Percentiles rank a stretch among this genome's conserved stretches.
Conservation (phyloP, 2,329 filamentous ascomycete species). For the Alternaria panax region DNA sequence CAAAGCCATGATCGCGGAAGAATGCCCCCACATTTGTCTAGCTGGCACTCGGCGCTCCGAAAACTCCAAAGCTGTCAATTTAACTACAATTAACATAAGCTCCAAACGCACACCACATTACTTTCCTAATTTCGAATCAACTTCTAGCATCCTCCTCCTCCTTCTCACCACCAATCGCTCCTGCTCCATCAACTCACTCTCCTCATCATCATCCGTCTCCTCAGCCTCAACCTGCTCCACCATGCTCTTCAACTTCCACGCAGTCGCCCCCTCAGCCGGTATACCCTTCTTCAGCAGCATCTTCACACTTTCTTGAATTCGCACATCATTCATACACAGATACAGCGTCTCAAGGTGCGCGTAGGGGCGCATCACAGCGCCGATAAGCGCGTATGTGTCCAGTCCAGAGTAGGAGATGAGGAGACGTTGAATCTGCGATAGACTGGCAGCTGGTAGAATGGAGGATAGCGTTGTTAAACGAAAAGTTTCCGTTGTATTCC, state of each 20-base stretch:
- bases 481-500: slow-evolving; percentile 13
- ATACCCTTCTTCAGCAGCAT: background rate
- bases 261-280: background rate
- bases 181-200: slow-evolving; percentile 3
- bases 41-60: background rate
- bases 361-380: slow-evolving; percentile 9
- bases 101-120: background rate
- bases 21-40: background rate
- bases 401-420: slow-evolving; percentile 15
- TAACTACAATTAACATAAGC: background rate
- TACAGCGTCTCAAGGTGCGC: slow-evolving; percentile 15
- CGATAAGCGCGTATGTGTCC: slow-evolving; percentile 10
- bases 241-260: background rate
- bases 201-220: slow-evolving; percentile 21
- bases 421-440: background rate
- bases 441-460: background rate
- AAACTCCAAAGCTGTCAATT: background rate
- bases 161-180: background rate
- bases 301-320: slow-evolving; percentile 1
- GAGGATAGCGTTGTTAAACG: slow-evolving; percentile 10
- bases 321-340: slow-evolving; percentile 20
- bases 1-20: background rate
- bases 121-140: slow-evolving; percentile 8
- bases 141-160: slow-evolving; percentile 18
- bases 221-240: slow-evolving; percentile 15